Percentiles rank a stretch among this genome's conserved stretches.
Conservation (phyloP, 345 rosid species). For the Eucalyptus erythrocorys region DNA sequence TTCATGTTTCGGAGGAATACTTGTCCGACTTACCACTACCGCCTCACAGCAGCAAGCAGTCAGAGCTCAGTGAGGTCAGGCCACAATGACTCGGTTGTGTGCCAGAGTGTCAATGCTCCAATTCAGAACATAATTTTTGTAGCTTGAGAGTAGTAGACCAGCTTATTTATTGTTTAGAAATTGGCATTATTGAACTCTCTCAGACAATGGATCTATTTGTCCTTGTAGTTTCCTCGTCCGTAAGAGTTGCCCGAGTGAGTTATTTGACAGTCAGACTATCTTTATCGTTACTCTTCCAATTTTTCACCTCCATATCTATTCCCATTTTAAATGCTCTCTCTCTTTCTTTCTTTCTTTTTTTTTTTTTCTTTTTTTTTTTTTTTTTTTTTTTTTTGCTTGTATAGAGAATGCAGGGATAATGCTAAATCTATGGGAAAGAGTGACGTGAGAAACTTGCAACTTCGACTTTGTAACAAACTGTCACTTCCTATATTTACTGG, state of each 20-base stretch:
- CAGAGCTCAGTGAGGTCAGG: fast-evolving
- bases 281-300: background rate
- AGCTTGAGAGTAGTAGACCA: fast-evolving
- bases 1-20: too few species aligned
- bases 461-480: conserved; percentile 9
- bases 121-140: fast-evolving
- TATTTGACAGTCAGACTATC: background rate
- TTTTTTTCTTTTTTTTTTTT: too few species aligned
- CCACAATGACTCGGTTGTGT: fast-evolving
- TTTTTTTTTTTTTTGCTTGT: too few species aligned
- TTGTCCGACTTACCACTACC: too few species aligned
- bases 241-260: background rate
- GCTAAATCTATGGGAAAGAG: background rate
- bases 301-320: too few species aligned
- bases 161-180: too few species aligned
- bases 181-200: too few species aligned
- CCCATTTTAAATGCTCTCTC: too few species aligned
- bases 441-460: conserved; percentile 10
- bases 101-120: background rate
- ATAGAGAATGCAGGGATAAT: background rate
- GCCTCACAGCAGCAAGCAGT: background rate
- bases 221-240: background rate
- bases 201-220: background rate
- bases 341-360: too few species aligned
- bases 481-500: conserved; percentile 17